These are phyloP conservation scores for Talaromyces proteolyticus DNA, from an alignment of 495 filamentous ascomycete genomes.

Conservation along the genomic window DNA sequence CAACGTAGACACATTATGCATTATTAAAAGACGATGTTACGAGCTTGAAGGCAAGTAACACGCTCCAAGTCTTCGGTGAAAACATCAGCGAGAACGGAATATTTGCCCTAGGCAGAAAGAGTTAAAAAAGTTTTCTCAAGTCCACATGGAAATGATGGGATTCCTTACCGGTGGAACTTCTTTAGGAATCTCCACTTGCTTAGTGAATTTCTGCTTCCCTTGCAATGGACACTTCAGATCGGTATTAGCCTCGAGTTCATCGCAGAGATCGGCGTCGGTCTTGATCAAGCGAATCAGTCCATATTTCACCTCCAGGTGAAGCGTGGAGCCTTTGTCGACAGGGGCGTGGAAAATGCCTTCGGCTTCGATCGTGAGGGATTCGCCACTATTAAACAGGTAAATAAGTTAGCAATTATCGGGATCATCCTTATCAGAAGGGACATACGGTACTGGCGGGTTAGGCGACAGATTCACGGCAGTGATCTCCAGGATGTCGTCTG, in stretches of 20 bases:
- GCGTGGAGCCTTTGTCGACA: conserved; percentile 71
- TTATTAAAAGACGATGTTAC: conserved; percentile 30
- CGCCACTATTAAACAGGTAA: conserved; percentile 51
- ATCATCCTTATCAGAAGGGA: conserved; percentile 11
- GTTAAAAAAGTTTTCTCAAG: not conserved
- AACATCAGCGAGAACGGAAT: conserved; percentile 83
- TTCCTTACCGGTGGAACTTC: conserved; percentile 79
- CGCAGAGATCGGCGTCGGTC: conserved; percentile 74
- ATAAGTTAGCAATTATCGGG: conserved; percentile 1
- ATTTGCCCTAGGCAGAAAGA: conserved; percentile 61
- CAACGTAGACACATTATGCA: conserved; percentile 4
- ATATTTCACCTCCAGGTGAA: conserved; percentile 84
- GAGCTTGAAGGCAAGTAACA: conserved; percentile 78
- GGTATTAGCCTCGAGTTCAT: conserved; percentile 70
- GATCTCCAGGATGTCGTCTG: conserved; percentile 61
- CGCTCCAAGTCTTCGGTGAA: conserved; percentile 57
- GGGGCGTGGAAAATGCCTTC: conserved; percentile 60
- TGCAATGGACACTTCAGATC: conserved; percentile 85
- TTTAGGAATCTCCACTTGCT: conserved; percentile 78
- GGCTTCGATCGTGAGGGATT: conserved; percentile 73
- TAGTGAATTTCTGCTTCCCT: conserved; percentile 64
- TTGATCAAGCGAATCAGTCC: conserved; percentile 85
- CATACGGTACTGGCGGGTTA: conserved; percentile 85
- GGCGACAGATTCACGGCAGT: conserved; percentile 73
- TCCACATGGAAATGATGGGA: conserved; percentile 7